phyloP scores from a whole-genome alignment of 139 green algal genomes.

The Mesotaenium endlicherianum region DNA sequence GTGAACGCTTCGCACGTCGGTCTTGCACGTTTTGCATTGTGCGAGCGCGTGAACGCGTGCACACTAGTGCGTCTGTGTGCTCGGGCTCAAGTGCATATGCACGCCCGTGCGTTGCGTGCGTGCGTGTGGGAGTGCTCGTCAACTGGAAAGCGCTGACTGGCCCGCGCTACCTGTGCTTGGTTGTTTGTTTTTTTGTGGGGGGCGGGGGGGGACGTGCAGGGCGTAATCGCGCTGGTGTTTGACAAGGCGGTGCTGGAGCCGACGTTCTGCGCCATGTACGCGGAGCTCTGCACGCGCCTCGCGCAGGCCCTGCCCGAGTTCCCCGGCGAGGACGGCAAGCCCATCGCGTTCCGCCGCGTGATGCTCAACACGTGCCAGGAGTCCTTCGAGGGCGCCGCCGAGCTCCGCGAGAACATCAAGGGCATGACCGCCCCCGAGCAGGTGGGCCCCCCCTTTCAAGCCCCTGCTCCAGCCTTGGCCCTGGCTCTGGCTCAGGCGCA shows the following conservation, averaged over 20 bases:
- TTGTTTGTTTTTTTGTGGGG: slow-evolving; percentile 6
- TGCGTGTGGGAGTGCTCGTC: no score
- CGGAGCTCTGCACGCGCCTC: slow-evolving; percentile 70
- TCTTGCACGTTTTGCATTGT: no score
- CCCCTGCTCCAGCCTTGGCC: background rate
- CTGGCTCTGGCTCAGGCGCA: background rate
- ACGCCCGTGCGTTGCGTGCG: background rate
- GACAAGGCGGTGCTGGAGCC: slow-evolving; percentile 97
- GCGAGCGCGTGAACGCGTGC: no score
- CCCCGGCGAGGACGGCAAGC: slow-evolving; percentile 65
- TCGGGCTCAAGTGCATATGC: background rate
- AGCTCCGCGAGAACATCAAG: slow-evolving; percentile 19
- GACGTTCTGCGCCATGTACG: slow-evolving; percentile 92
- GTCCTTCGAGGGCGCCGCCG: slow-evolving; percentile 71
- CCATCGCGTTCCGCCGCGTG: slow-evolving; percentile 78
- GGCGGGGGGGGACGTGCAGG: slow-evolving; percentile 8
- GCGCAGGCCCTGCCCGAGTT: slow-evolving; percentile 48
- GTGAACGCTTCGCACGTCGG: no score
- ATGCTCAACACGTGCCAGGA: slow-evolving; percentile 98
- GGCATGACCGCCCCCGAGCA: slow-evolving; percentile 29
- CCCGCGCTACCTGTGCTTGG: background rate
- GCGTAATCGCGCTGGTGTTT: slow-evolving; percentile 89
- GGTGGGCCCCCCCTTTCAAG: background rate
- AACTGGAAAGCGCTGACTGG: no score
- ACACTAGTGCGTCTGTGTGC: no score